phyloP scores from a whole-genome alignment of 73 alveolate genomes.

The Stentor roeselii region DNA sequence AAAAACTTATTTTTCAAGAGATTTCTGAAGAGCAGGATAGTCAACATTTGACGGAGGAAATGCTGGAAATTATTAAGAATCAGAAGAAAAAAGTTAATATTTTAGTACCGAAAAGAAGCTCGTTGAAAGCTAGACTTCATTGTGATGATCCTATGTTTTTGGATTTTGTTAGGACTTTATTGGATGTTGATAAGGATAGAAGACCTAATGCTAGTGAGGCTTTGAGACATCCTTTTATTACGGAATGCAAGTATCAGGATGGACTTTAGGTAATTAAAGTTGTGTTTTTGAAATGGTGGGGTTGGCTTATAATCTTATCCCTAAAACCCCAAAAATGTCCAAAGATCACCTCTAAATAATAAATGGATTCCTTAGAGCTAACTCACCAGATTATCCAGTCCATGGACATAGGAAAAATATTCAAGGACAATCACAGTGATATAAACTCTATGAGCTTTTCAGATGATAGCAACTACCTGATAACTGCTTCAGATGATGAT shows the following conservation, averaged over 20 bases:
- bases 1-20: constrained; percentile 60
- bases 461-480: neutral
- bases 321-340: too few species aligned
- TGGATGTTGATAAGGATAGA: constrained; percentile 85
- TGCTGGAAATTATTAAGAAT: constrained; percentile 10
- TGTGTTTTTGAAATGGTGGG: too few species aligned
- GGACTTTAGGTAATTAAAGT: too few species aligned
- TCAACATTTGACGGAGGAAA: constrained; percentile 47
- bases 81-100: constrained; percentile 65
- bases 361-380: constrained; percentile 21
- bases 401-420: constrained; percentile 29
- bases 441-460: constrained; percentile 29
- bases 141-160: constrained; percentile 77
- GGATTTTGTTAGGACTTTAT: constrained; percentile 75
- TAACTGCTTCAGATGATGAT: constrained; percentile 20
- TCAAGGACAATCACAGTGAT: constrained; percentile 24
- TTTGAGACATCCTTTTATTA: constrained; percentile 86
- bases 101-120: constrained; percentile 85
- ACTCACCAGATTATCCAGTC: constrained; percentile 14
- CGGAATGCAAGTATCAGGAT: constrained; percentile 64
- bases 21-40: constrained; percentile 37
- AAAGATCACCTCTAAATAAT: too few species aligned
- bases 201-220: constrained; percentile 91
- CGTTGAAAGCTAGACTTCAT: constrained; percentile 75
- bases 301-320: too few species aligned